Conservation (phyloP, 495 filamentous ascomycete genomes). For the Pyrenopolyporus hunteri region DNA sequence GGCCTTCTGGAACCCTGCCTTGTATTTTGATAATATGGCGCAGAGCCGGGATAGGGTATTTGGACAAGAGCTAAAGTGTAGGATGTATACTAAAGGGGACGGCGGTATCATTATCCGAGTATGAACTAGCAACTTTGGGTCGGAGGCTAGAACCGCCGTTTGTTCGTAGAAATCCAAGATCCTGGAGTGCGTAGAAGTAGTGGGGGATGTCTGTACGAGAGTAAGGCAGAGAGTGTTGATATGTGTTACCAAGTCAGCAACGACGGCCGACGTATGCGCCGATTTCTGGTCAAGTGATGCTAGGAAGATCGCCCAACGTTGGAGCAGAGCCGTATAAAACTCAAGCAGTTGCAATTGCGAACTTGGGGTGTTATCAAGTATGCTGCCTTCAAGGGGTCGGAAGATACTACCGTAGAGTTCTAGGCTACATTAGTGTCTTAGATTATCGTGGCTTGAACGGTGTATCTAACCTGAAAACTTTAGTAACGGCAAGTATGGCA, state of each 20-base stretch:
- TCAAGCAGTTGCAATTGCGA: slow-evolving; percentile 64
- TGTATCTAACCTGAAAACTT: slow-evolving; percentile 59
- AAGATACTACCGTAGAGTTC: slow-evolving; percentile 60
- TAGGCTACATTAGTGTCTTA: slow-evolving; percentile 42
- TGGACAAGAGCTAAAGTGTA: slow-evolving; percentile 68
- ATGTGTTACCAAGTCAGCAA: slow-evolving; percentile 60
- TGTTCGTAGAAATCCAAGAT: slow-evolving; percentile 75
- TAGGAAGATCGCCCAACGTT: slow-evolving; percentile 65
- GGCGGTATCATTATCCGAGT: slow-evolving; percentile 72
- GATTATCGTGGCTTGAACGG: neutral
- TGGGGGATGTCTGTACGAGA: slow-evolving; percentile 57
- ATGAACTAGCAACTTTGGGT: slow-evolving; percentile 53
- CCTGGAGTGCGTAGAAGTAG: slow-evolving; percentile 48
- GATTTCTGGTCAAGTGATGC: slow-evolving; percentile 40
- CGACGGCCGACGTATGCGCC: slow-evolving; percentile 36
- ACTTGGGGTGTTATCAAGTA: slow-evolving; percentile 57
- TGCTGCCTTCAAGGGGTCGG: slow-evolving; percentile 60
- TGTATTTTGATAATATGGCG: slow-evolving; percentile 70
- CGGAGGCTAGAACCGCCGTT: slow-evolving; percentile 60
- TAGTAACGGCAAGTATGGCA: slow-evolving; percentile 66
- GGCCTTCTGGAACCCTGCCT: slow-evolving; percentile 73
- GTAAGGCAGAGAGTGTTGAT: slow-evolving; percentile 68
- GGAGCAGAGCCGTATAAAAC: slow-evolving; percentile 75
- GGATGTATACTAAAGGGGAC: slow-evolving; percentile 69
- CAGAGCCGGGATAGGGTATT: slow-evolving; percentile 74